A percentile compares a stretch with the other conserved stretches of the same genome.
Evolutionary conservation across 192 early-diverging fungal genomes (phyloP).

Genomic region (Anaeromyces robustus): DNA sequence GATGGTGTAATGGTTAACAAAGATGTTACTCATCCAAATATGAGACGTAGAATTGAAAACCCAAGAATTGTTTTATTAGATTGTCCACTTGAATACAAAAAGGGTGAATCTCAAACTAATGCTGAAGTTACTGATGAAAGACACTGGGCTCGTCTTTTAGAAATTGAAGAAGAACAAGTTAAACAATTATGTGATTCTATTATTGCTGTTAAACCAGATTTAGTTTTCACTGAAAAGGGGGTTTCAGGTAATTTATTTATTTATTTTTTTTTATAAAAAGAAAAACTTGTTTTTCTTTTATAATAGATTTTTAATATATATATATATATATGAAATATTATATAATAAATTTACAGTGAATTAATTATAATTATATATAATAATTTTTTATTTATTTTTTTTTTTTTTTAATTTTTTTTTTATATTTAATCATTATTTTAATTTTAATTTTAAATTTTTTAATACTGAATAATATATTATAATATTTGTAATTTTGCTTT

Average conservation of each 20-base stretch:
- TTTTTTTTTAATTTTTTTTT: too few relatives aligned
- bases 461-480: not conserved
- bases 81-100: constrained; percentile 99
- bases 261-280: too few relatives aligned
- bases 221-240: constrained; percentile 98
- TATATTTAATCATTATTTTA: not conserved
- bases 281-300: too few relatives aligned
- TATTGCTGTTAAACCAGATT: constrained; percentile 85
- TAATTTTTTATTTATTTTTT: not conserved
- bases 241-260: constrained; percentile 50
- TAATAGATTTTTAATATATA: too few relatives aligned
- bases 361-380: too few relatives aligned
- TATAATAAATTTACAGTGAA: too few relatives aligned
- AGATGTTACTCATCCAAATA: constrained; percentile 97
- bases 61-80: constrained; percentile 90
- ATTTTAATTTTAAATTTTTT: constrained; percentile 1
- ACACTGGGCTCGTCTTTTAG: constrained; percentile 88
- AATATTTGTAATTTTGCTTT: not conserved
- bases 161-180: constrained; percentile 99
- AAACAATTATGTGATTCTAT: constrained; percentile 94
- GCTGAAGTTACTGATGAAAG: constrained; percentile 94
- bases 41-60: constrained; percentile 89
- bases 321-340: too few relatives aligned
- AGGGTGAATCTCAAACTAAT: constrained; percentile 98
- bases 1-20: constrained; percentile 99